phyloP scores from a whole-genome alignment of 331 rosid genomes.

The Quercus phellos region DNA sequence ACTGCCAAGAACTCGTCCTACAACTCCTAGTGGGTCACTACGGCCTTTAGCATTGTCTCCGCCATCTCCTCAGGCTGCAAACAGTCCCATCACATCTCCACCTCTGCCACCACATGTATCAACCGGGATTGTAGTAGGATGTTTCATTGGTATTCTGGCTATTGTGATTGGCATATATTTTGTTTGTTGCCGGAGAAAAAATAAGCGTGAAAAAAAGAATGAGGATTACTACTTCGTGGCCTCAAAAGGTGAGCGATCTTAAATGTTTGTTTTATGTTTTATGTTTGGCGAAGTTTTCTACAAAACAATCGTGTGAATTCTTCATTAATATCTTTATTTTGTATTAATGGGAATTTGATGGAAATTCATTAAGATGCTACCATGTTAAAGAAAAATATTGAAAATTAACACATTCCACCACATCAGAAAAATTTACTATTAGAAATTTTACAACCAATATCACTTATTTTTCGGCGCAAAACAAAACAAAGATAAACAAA shows the following conservation, averaged over 20 bases:
- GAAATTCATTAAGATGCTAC: too few relatives aligned
- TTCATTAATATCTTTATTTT: too few relatives aligned
- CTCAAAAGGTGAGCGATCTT: slow-evolving; percentile 29
- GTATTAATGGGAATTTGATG: neutral
- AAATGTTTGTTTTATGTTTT: neutral
- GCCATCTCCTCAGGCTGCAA: slow-evolving; percentile 5
- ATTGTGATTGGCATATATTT: slow-evolving; percentile 22
- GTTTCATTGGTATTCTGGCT: slow-evolving; percentile 17
- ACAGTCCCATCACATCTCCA: neutral
- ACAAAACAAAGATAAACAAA: too few relatives aligned
- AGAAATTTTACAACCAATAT: too few relatives aligned
- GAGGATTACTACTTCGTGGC: neutral
- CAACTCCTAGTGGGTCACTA: neutral
- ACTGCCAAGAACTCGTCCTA: neutral
- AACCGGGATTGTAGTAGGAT: slow-evolving; percentile 27
- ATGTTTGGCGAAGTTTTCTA: neutral
- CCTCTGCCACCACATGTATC: slow-evolving; percentile 1
- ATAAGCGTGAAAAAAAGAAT: neutral
- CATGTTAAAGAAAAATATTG: too few relatives aligned
- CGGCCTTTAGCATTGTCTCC: neutral
- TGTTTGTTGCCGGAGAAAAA: slow-evolving; percentile 18
- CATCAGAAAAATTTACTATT: too few relatives aligned
- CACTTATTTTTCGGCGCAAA: too few relatives aligned
- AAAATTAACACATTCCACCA: too few relatives aligned
- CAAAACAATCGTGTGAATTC: neutral